Conservation (phyloP, 169 alveolate species). For the Plasmodium knowlesi region DNA sequence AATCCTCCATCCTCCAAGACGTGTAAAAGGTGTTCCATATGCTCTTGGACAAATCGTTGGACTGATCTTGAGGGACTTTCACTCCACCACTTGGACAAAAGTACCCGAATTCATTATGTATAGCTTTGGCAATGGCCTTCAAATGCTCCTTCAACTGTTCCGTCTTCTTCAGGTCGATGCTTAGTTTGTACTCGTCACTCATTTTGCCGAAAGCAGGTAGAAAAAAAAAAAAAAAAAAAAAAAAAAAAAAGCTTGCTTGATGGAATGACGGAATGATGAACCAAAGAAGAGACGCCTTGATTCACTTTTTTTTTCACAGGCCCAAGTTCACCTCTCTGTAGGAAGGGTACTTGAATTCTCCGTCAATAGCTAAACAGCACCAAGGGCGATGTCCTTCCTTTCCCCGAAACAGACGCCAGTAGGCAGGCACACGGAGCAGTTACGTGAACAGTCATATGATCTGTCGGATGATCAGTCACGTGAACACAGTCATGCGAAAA, state of each 20-base stretch:
- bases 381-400: background rate
- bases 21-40: background rate
- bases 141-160: slow-evolving; percentile 15
- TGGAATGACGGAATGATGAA: background rate
- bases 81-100: background rate
- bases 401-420: background rate
- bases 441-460: too few relatives aligned
- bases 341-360: too few relatives aligned
- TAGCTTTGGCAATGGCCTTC: background rate
- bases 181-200: slow-evolving; percentile 10
- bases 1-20: slow-evolving; percentile 67
- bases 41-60: background rate
- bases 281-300: background rate
- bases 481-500: too few relatives aligned
- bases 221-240: background rate
- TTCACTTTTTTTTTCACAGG: background rate
- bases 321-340: background rate
- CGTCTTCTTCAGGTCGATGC: slow-evolving; percentile 1
- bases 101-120: slow-evolving; percentile 9
- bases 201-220: background rate
- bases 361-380: background rate
- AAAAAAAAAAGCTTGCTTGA: too few relatives aligned
- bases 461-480: background rate
- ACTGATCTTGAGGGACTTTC: background rate
- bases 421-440: background rate